Conservation (phyloP, 139 green algal genomes). For the Pleodorina starrii region DNA sequence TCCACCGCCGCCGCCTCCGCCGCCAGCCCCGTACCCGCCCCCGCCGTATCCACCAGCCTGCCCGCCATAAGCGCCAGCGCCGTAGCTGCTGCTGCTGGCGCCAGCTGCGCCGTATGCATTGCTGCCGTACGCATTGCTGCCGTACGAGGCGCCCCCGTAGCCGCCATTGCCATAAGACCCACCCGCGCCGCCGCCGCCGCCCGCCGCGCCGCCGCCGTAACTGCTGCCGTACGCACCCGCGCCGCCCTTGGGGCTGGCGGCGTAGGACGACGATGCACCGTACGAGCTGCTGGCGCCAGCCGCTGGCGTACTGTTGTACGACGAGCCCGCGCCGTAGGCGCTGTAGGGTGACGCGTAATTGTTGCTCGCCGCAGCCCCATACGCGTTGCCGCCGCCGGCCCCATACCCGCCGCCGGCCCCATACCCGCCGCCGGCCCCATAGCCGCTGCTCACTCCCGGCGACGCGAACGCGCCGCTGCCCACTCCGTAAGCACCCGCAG, state of each 20-base stretch:
- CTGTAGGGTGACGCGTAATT: conserved; percentile 1
- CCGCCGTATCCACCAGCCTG: not conserved
- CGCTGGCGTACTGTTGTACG: conserved; percentile 1
- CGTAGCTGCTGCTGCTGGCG: not conserved
- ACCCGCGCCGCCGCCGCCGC: not conserved
- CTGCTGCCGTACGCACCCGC: conserved; percentile 8
- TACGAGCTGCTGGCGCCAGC: not conserved
- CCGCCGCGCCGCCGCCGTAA: not conserved
- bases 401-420: not conserved
- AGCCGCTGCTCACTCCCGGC: not conserved
- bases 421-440: not conserved
- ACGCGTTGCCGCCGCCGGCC: not conserved
- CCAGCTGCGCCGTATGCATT: conserved; percentile 6
- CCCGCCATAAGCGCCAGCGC: not conserved
- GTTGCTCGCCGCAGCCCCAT: not conserved
- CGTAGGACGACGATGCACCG: not conserved
- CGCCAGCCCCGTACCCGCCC: not conserved
- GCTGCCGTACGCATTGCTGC: not conserved
- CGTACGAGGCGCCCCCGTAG: conserved; percentile 27
- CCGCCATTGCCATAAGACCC: not conserved
- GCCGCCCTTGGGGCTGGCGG: conserved; percentile 10
- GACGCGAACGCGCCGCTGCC: not conserved
- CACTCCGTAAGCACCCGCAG: conserved; percentile 7
- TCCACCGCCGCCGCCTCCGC: not conserved
- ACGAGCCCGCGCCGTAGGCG: not conserved